phyloP scores from a whole-genome alignment of 2,329 filamentous ascomycete genomes.

The Aspergillus alliaceus region DNA sequence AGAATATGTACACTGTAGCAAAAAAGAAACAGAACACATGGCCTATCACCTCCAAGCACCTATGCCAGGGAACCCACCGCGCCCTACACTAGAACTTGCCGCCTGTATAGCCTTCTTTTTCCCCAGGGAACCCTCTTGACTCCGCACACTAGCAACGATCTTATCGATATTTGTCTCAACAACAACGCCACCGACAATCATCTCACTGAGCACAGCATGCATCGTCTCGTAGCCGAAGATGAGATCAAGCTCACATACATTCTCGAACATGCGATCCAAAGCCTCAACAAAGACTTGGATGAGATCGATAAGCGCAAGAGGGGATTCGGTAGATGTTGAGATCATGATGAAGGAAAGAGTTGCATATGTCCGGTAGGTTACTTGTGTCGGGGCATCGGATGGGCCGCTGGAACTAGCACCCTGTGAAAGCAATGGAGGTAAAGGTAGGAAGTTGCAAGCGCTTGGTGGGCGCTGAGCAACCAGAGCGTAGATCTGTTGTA shows the following conservation, averaged over 20 bases:
- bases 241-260: conserved; percentile 95
- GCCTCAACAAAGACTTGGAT: conserved; percentile 99
- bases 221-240: conserved; percentile 99
- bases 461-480: conserved; percentile 89
- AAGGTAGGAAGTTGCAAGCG: conserved; percentile 95
- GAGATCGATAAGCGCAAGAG: conserved; percentile 89
- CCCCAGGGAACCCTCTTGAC: conserved; percentile 43
- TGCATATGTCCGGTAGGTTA: conserved; percentile 97
- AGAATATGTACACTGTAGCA: not conserved
- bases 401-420: conserved; percentile 56
- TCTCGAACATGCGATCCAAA: conserved; percentile 92
- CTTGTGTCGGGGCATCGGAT: conserved; percentile 89
- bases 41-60: conserved; percentile 38
- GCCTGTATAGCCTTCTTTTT: conserved; percentile 47
- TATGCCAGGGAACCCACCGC: conserved; percentile 39
- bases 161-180: conserved; percentile 87
- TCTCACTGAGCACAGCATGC: conserved; percentile 85
- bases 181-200: conserved; percentile 93
- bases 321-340: conserved; percentile 92
- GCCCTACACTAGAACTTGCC: conserved; percentile 38
- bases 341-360: conserved; percentile 99
- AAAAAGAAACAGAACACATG: not conserved
- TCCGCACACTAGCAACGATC: conserved; percentile 80
- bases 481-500: conserved; percentile 94
- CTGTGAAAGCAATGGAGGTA: conserved; percentile 62